Conservation (phyloP, 2,329 filamentous ascomycete species). For the Pestalotiopsis sp. region DNA sequence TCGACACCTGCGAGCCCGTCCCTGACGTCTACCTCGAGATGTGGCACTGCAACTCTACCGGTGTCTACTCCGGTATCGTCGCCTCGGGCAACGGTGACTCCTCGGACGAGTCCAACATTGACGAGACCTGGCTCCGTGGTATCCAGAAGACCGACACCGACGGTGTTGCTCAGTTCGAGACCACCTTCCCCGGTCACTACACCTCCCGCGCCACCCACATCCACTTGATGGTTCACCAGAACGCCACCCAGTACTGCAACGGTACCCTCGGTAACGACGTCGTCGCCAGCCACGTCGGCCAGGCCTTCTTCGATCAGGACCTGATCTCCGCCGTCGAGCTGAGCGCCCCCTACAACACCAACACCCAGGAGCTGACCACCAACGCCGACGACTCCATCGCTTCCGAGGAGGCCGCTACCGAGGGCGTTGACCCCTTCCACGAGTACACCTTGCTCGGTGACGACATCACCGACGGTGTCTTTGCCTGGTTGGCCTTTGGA, state of each 20-base stretch:
- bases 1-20: conserved; percentile 53
- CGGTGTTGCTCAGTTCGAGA: conserved; percentile 43
- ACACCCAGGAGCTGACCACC: conserved; percentile 1
- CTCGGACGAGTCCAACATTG: conserved; percentile 36
- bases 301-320: conserved; percentile 65
- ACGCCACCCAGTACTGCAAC: conserved; percentile 37
- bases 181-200: conserved; percentile 48
- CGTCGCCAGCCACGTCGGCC: conserved; percentile 59
- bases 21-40: conserved; percentile 52
- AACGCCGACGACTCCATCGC: conserved; percentile 6
- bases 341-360: conserved; percentile 6
- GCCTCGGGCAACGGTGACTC: conserved; percentile 42
- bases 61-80: conserved; percentile 48
- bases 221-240: conserved; percentile 48
- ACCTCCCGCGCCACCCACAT: conserved; percentile 47
- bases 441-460: conserved; percentile 8
- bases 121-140: conserved; percentile 43
- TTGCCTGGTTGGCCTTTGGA: conserved; percentile 9
- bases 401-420: conserved; percentile 3
- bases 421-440: conserved; percentile 5
- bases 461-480: conserved; percentile 4
- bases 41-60: conserved; percentile 47
- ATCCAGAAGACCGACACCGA: conserved; percentile 41
- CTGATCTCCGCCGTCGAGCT: conserved; percentile 41
- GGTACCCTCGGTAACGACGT: conserved; percentile 50